Base-by-base conservation (phyloP, 495 filamentous ascomycete genomes). In the Umbilicaria muhlenbergii region DNA sequence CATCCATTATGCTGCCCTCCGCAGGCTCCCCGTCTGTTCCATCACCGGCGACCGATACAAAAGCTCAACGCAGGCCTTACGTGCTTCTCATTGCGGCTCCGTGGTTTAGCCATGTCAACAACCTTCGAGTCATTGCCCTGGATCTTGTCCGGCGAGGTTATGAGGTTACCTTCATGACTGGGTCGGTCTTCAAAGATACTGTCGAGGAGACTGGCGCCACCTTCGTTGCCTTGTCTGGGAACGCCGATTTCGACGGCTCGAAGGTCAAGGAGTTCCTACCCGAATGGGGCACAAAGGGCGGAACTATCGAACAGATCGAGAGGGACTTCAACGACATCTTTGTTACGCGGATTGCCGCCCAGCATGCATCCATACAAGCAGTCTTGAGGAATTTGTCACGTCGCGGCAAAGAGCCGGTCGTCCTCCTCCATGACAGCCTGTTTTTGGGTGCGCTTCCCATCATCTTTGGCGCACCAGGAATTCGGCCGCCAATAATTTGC, bases 81-180 rank as follows among this genome's bases (percentile, higher is more conserved):
- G 24, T 28, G 24, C 24, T 28, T 28, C 24, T 28, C 24, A 28
- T 28, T 28, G 24, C 24, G 5, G 24, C 24, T 28, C 24, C 24
- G 24, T 28, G 24, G 24, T 28, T 28, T 6, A 28, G 59, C 5
- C 61, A 62, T 40, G 37, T 60, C n/a, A 52, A 49, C 2, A 59
- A 59, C 5, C 16, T 58, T 2, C 34, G 51, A n/a, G 49, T 53
- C 43, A 56, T 64, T 35, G 54, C 59, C 6, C 36, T 39, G 3
- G 47, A 45, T 10, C 51, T 64, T 39, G 42, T 41, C 18, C 11
- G 45, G 6, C 47, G 38, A 2, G 52, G 51, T 19, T 63, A 49
- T 49, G 39, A 48, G 4, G 52, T 50, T n/a, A 56, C 46, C 44
- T 63, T 64, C 47, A 50, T 66, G 1, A 54, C 53, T 34, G 45